Conservation (phyloP, 805 yeast species). For the Kurtzmaniella fragi region DNA sequence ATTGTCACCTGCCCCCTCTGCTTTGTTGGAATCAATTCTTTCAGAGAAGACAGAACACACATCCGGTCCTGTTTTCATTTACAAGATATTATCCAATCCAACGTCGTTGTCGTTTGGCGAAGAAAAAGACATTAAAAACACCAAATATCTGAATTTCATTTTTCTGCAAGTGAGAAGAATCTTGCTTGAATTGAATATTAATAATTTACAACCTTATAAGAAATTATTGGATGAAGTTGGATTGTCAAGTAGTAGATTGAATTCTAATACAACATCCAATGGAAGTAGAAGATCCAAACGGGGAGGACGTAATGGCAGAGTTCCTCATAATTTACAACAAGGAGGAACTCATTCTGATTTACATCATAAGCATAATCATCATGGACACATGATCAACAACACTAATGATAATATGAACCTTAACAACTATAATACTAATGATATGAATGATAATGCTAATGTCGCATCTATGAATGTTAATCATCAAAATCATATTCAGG, state of each 20-base stretch:
- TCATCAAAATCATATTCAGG: conserved; percentile 1
- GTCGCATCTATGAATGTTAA: not conserved
- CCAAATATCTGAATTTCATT: conserved; percentile 48
- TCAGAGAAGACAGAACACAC: conserved; percentile 58
- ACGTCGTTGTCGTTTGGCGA: conserved; percentile 34
- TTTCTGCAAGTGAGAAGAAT: conserved; percentile 58
- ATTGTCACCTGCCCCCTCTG: conserved; percentile 32
- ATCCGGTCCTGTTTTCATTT: conserved; percentile 55
- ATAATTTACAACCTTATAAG: conserved; percentile 65
- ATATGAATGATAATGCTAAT: not conserved
- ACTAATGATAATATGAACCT: not conserved
- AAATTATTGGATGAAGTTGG: conserved; percentile 93
- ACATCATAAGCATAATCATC: conserved; percentile 2
- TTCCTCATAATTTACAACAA: not conserved
- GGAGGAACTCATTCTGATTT: conserved; percentile 2
- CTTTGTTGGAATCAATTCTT: conserved; percentile 52
- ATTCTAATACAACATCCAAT: conserved; percentile 19
- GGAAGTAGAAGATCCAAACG: conserved; percentile 21
- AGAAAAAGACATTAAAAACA: conserved; percentile 34
- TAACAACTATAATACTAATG: not conserved
- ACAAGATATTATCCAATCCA: conserved; percentile 74
- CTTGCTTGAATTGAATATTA: conserved; percentile 53
- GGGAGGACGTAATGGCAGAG: conserved; percentile 3
- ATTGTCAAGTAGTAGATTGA: conserved; percentile 35
- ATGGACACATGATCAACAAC: conserved; percentile 6